A percentile compares a stretch with the other conserved stretches of the same genome.
These are phyloP conservation scores for Alternaria incomplexa DNA, from an alignment of 2,329 filamentous ascomycete species.

Conservation along the genomic window DNA sequence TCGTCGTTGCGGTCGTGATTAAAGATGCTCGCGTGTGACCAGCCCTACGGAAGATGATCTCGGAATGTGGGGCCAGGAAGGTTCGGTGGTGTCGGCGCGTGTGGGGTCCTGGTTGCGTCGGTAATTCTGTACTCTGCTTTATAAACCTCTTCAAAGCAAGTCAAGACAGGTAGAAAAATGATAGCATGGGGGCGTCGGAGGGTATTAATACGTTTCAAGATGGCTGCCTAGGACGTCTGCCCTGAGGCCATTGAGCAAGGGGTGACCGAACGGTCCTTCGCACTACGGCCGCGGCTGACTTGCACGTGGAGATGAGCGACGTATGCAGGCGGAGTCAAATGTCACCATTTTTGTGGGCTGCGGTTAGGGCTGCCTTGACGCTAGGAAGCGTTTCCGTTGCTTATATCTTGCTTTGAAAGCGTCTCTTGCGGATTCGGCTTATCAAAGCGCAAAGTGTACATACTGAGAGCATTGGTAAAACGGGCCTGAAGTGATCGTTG, in stretches of 20 bases:
- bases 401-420: slow-evolving; percentile 1
- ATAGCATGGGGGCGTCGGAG: not conserved
- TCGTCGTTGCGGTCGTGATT: not conserved
- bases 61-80: not conserved
- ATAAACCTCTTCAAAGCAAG: not conserved
- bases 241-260: not conserved
- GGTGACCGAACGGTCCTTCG: not conserved
- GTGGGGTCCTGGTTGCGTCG: slow-evolving; percentile 1
- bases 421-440: not conserved
- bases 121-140: not conserved
- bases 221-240: not conserved
- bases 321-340: not conserved
- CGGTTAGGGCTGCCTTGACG: slow-evolving; percentile 1
- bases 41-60: not conserved
- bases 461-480: not conserved
- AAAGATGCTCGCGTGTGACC: not conserved
- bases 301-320: not conserved
- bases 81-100: not conserved
- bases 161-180: not conserved
- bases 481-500: not conserved
- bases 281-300: not conserved
- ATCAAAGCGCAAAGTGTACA: not conserved
- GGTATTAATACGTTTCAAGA: not conserved
- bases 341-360: not conserved
- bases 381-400: not conserved